phyloP scores from a whole-genome alignment of 2,329 filamentous ascomycete genomes.

The Fusarium sarcochroum region DNA sequence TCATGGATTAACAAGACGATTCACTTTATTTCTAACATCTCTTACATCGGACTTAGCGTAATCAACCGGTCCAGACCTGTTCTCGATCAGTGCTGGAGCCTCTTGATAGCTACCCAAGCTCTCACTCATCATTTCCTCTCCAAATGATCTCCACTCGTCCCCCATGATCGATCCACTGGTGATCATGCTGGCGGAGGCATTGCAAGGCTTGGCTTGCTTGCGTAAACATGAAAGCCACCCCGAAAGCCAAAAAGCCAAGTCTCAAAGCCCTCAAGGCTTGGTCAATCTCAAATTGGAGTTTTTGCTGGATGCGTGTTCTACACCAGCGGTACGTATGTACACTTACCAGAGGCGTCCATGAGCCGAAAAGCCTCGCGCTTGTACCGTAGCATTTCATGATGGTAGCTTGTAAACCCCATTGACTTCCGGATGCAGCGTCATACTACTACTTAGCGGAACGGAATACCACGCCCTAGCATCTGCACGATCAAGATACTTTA shows the following conservation, averaged over 20 bases:
- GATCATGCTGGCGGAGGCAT: conserved; percentile 25
- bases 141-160: conserved; percentile 12
- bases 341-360: conserved; percentile 28
- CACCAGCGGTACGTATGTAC: background rate
- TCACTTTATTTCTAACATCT: conserved; percentile 23
- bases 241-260: conserved; percentile 28
- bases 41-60: conserved; percentile 27
- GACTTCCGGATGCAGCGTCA: conserved; percentile 38
- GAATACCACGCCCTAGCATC: conserved; percentile 9
- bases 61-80: conserved; percentile 12
- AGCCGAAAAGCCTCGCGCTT: conserved; percentile 16
- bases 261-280: conserved; percentile 3
- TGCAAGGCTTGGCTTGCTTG: conserved; percentile 27
- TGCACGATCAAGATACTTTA: conserved; percentile 13
- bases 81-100: conserved; percentile 8
- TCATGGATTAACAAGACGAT: conserved; percentile 16
- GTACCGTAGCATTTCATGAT: conserved; percentile 5
- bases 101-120: background rate
- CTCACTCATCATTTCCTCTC: conserved; percentile 28
- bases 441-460: conserved; percentile 7
- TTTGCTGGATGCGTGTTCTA: conserved; percentile 15
- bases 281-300: conserved; percentile 5
- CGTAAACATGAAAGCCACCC: conserved; percentile 20
- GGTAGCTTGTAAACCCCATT: background rate
- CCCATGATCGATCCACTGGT: conserved; percentile 1